phyloP scores from a whole-genome alignment of 129 eudicot genomes.

The Arctium minus region DNA sequence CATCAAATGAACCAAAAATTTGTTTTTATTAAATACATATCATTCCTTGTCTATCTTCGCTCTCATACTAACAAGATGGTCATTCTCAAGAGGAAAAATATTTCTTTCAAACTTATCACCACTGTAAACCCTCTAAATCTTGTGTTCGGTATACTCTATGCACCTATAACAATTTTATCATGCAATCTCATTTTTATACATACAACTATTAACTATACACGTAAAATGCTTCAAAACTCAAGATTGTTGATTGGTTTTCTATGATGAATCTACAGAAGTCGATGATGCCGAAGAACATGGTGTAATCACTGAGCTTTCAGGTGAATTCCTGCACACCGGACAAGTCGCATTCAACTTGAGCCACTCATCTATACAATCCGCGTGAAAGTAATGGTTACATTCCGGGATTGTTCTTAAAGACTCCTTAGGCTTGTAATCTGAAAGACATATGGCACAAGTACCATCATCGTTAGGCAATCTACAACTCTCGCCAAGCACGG shows the following conservation, averaged over 20 bases:
- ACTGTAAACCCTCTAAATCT: background rate
- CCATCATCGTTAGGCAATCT: conserved; percentile 44
- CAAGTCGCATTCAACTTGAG: conserved; percentile 68
- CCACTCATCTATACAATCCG: conserved; percentile 84
- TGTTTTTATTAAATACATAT: too few relatives aligned
- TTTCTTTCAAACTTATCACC: background rate
- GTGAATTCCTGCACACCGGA: conserved; percentile 78
- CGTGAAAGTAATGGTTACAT: conserved; percentile 81
- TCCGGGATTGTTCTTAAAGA: conserved; percentile 66
- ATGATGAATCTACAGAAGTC: background rate
- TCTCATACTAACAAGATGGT: background rate
- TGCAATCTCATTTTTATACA: conserved; percentile 6
- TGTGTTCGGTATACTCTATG: background rate
- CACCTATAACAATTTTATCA: background rate
- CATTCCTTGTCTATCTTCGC: background rate
- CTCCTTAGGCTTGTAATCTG: conserved; percentile 76
- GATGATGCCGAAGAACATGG: conserved; percentile 34
- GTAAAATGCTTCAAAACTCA: conserved; percentile 1
- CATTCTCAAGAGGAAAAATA: background rate
- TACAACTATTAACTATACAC: conserved; percentile 21
- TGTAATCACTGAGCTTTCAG: conserved; percentile 33
- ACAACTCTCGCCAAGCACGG: conserved; percentile 48
- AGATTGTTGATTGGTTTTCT: background rate
- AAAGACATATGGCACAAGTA: conserved; percentile 66
- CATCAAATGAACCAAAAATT: too few relatives aligned